These are phyloP conservation scores for Fraxinus platypoda DNA, from an alignment of 305 asterid species.

Conservation along the genomic window DNA sequence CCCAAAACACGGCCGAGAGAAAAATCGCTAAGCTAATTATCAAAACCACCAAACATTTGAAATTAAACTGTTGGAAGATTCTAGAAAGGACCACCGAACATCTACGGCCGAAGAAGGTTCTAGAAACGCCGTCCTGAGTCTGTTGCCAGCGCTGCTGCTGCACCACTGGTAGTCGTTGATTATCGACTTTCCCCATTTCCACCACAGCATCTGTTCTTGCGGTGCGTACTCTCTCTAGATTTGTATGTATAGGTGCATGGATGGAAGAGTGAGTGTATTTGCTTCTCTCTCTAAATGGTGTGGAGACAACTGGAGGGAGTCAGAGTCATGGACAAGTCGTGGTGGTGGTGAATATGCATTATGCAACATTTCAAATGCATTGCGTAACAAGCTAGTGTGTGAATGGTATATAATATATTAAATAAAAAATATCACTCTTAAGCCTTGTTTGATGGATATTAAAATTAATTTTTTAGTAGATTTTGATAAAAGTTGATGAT, in stretches of 20 bases:
- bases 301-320: constrained; percentile 16
- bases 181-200: constrained; percentile 47
- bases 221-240: neutral
- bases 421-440: no score
- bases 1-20: constrained; percentile 36
- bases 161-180: constrained; percentile 37
- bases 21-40: constrained; percentile 27
- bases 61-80: constrained; percentile 27
- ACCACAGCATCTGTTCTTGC: constrained; percentile 42
- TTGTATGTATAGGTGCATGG: neutral
- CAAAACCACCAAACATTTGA: constrained; percentile 40
- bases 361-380: neutral
- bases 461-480: no score
- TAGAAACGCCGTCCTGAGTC: constrained; percentile 9
- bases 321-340: constrained; percentile 21
- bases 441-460: no score
- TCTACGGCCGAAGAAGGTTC: constrained; percentile 24
- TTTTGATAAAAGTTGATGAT: neutral
- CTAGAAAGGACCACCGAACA: constrained; percentile 28
- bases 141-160: constrained; percentile 28
- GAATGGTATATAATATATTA: neutral
- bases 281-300: constrained; percentile 24
- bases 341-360: constrained; percentile 14
- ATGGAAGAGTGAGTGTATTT: neutral
- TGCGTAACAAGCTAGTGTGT: neutral